Evolutionary conservation across 1,139 yeast genomes (phyloP), one percentile per base, ranked within the genome.

Genomic region (Blastobotrys illinoisensis): DNA sequence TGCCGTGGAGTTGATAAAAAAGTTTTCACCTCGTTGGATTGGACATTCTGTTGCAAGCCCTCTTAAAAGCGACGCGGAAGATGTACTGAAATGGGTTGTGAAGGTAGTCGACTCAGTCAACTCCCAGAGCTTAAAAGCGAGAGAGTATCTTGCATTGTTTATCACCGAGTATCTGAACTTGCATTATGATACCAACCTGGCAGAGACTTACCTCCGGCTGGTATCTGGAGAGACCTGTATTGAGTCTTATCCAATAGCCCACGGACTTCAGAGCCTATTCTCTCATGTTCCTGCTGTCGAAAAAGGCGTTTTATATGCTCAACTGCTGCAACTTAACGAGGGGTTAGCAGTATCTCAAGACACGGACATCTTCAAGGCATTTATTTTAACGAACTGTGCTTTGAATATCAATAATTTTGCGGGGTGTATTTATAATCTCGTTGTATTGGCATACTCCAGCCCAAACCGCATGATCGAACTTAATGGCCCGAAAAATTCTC

Each of bases 61-160:
- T 11, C 32, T 26, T 26, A 16, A 43, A 16, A 16, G 47, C 18
- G 50, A 53, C 19, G 52, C 52, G 3, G 32, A 21, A 5, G 55
- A 53, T 44, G 36, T 53, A n/a, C 18, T 53, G n/a, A 20, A 49
- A 16, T 53, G 55, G 55, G 40, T 53, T 16, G 5, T 26, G n/a
- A 49, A 14, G 11, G 21, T 26, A 3, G 36, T 52, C 9, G 32
- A 9, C 32, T 5, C 32, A 11, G 9, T 9, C 32, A 26, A 11
- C 32, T 26, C 32, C 13, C 32, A 26, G 32, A 26, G 32, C 32
- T 26, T 26, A 26, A 24, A 32, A 11, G 26, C 49, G 24, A 24
- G 24, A 16, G 43, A 14, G 32, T 26, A 5, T 5, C 32, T 26
- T 26, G 32, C 32, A 11, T 5, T 11, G 9, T 26, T 26, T 26